Percentiles rank a stretch among this genome's conserved stretches.
phyloP scores from a whole-genome alignment of 495 filamentous ascomycete genomes.

The Talaromyces liani region DNA sequence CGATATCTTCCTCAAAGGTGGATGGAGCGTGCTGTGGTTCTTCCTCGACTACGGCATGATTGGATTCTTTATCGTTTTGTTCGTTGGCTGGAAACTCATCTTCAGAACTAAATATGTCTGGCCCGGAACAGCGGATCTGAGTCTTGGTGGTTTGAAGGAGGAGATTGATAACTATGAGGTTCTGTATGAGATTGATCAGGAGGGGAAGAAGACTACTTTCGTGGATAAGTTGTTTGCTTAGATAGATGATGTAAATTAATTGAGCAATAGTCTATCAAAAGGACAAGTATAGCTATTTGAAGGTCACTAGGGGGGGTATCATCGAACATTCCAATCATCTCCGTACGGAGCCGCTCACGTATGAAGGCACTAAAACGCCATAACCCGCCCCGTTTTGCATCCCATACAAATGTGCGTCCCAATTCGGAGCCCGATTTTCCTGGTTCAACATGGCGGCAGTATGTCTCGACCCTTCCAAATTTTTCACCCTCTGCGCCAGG shows the following conservation, averaged over 20 bases:
- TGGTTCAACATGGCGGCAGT: too few relatives aligned
- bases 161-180: constrained; percentile 59
- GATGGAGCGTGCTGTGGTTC: constrained; percentile 20
- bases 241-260: background rate
- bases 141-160: constrained; percentile 26
- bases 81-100: constrained; percentile 47
- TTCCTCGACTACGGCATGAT: constrained; percentile 37
- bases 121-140: constrained; percentile 30
- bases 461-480: too few relatives aligned
- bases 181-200: constrained; percentile 4
- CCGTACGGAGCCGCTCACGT: background rate
- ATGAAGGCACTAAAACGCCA: background rate
- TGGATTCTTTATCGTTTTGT: constrained; percentile 37
- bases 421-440: too few relatives aligned
- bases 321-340: background rate
- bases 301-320: background rate
- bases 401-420: too few relatives aligned
- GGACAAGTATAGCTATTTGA: background rate
- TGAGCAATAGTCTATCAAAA: background rate
- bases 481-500: too few relatives aligned
- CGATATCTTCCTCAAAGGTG: constrained; percentile 20
- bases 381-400: background rate
- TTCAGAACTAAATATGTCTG: constrained; percentile 38
- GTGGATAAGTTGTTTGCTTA: background rate
- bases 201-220: background rate